Base-by-base conservation (phyloP, 306 rosid species). In the Rubus parviflorus region DNA sequence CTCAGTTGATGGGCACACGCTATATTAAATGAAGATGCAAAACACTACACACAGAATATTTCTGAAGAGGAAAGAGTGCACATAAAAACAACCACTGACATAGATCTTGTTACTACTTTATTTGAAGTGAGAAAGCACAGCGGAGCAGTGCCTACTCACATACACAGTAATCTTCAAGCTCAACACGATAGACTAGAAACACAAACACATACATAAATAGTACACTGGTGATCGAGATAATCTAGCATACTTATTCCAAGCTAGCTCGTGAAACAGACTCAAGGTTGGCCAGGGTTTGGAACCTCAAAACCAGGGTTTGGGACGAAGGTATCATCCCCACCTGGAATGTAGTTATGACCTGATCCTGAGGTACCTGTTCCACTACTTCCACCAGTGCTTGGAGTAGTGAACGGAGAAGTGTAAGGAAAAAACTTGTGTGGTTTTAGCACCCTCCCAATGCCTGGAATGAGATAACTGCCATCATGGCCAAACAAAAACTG, bases 301-400 rank as follows among this genome's bases (percentile, higher is more conserved):
- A 85, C 90, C 85, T 89, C 93, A 54, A 47, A 69, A 40, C 95
- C 95, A 0, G 93, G 96, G 85, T 90, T 90, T 54, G 93, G 97
- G 60, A 83, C 80, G 41, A 85, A 85, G 0, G 89, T 91, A 77
- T 91, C 93, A 77, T 93, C 97, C 6, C 83, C 89, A 51, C 96
- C 98, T 0, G 98, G 97, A 62, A 91, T 69, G 41, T 88, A 85
- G 5, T 16, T 30, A 1, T 4, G 35, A 67, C 67, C 56, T 4
- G 69, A 58, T 37, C 48, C 0, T 52, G 70, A 16, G 6, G 5
- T 74, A 51, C 77, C 87, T 0, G 61, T 10, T 7, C 78, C 70
- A 3, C 82, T 74, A 12, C 82, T 72, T 37, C 63, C 83, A 17
- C 82, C 75, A 0, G 46, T 9, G 35, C 80, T 5, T 14, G 41